These are phyloP conservation scores for Hibiscus trionum DNA, from an alignment of 345 rosid genomes.

Conservation along the genomic window DNA sequence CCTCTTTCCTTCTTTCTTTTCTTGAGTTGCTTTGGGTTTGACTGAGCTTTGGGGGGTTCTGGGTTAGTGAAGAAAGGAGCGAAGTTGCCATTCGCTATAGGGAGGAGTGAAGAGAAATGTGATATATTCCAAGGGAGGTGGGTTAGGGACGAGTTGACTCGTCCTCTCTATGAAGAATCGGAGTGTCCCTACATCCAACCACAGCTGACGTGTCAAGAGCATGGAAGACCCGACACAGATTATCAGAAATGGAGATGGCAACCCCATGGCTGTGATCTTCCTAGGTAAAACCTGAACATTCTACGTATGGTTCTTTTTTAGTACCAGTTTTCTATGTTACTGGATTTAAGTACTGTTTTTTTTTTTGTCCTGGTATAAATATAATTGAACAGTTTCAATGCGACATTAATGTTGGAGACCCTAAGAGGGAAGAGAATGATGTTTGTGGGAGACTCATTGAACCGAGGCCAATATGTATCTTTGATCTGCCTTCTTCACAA, in stretches of 20 bases:
- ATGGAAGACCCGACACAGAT: conserved; percentile 72
- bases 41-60: conserved; percentile 9
- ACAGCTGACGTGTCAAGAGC: conserved; percentile 90
- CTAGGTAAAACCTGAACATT: conserved; percentile 20
- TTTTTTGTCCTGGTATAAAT: not conserved
- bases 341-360: not conserved
- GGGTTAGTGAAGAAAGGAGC: conserved; percentile 44
- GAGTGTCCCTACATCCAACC: conserved; percentile 97
- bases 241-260: conserved; percentile 94
- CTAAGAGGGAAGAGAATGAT: conserved; percentile 87
- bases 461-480: conserved; percentile 83
- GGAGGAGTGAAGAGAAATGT: conserved; percentile 55
- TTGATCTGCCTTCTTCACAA: conserved; percentile 89
- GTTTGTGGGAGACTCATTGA: conserved; percentile 88
- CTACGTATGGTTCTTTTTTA: too few relatives aligned
- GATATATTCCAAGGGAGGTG: conserved; percentile 77
- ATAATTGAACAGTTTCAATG: conserved; percentile 51
- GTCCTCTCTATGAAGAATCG: conserved; percentile 77
- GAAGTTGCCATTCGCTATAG: conserved; percentile 51
- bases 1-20: not conserved
- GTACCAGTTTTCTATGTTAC: not conserved
- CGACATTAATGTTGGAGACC: conserved; percentile 71
- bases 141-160: conserved; percentile 60
- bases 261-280: conserved; percentile 78
- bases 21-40: not conserved